Conservation (phyloP, 441 rosid genomes). For the Flueggea neowawraea region DNA sequence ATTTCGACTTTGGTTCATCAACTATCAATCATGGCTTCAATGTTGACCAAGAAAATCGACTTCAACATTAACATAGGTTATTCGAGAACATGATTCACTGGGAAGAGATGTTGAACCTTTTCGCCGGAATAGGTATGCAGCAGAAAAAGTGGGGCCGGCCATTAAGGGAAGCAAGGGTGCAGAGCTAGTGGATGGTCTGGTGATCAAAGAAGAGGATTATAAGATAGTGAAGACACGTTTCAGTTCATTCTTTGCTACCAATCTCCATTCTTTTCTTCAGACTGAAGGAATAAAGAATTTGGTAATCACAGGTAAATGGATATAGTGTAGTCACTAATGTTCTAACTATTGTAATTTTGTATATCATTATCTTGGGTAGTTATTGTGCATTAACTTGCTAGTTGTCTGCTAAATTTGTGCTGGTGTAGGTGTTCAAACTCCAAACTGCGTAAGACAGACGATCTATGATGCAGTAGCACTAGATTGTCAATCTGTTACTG, state of each 20-base stretch:
- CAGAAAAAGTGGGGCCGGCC: constrained; percentile 51
- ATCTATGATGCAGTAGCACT: constrained; percentile 78
- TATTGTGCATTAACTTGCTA: neutral
- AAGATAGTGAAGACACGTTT: constrained; percentile 81
- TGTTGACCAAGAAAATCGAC: too few relatives aligned
- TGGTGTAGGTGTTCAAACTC: constrained; percentile 73
- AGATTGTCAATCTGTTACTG: constrained; percentile 52
- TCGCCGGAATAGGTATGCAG: constrained; percentile 54
- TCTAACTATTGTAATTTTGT: neutral
- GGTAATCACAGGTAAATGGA: constrained; percentile 27
- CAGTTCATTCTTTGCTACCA: constrained; percentile 75
- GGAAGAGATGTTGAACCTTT: constrained; percentile 86
- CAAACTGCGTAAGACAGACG: constrained; percentile 84
- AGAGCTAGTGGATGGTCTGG: constrained; percentile 63
- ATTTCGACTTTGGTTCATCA: too few relatives aligned
- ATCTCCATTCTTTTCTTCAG: constrained; percentile 52
- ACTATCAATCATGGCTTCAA: too few relatives aligned
- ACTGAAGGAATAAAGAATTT: neutral
- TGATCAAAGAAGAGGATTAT: constrained; percentile 70
- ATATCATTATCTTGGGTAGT: neutral
- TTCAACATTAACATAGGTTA: too few relatives aligned
- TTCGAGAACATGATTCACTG: constrained; percentile 66
- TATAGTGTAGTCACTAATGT: neutral
- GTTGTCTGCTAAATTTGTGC: constrained; percentile 2
- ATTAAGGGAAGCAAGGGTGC: constrained; percentile 62